A percentile compares a stretch with the other conserved stretches of the same genome.
These are phyloP conservation scores for Yarrowia hollandica DNA, from an alignment of 805 yeast species.

Conservation along the genomic window DNA sequence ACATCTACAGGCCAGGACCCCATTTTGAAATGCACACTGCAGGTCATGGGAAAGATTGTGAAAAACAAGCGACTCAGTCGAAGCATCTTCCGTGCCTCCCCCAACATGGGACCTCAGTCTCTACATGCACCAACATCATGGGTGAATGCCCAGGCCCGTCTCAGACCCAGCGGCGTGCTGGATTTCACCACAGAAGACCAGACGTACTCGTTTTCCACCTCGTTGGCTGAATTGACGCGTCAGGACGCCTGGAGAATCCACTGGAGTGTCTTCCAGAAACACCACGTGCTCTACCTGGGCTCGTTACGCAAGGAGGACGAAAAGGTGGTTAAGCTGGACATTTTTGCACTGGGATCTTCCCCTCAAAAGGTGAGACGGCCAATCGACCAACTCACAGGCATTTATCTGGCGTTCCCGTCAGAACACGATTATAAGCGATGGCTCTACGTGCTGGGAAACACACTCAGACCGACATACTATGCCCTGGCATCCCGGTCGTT, in stretches of 20 bases:
- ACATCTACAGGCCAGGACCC: slow-evolving; percentile 9
- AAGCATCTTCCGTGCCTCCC: slow-evolving; percentile 1
- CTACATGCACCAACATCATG: slow-evolving; percentile 1
- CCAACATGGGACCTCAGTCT: background rate
- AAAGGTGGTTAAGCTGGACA: slow-evolving; percentile 18
- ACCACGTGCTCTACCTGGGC: slow-evolving; percentile 13
- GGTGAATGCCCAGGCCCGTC: background rate
- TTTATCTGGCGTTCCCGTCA: slow-evolving; percentile 10
- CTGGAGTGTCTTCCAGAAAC: slow-evolving; percentile 19
- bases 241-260: slow-evolving; percentile 21
- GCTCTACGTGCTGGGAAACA: slow-evolving; percentile 10
- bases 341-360: background rate
- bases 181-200: slow-evolving; percentile 22
- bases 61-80: slow-evolving; percentile 7
- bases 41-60: slow-evolving; percentile 23
- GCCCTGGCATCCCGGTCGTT: background rate
- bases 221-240: background rate
- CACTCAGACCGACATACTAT: slow-evolving; percentile 2
- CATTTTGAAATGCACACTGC: background rate
- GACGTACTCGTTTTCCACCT: slow-evolving; percentile 8
- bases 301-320: slow-evolving; percentile 18
- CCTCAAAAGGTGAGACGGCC: background rate
- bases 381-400: slow-evolving; percentile 10
- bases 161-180: background rate
- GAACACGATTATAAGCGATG: slow-evolving; percentile 14